phyloP scores from a whole-genome alignment of 1,284 basidiomycete genomes.

The Malassezia psittaci region DNA sequence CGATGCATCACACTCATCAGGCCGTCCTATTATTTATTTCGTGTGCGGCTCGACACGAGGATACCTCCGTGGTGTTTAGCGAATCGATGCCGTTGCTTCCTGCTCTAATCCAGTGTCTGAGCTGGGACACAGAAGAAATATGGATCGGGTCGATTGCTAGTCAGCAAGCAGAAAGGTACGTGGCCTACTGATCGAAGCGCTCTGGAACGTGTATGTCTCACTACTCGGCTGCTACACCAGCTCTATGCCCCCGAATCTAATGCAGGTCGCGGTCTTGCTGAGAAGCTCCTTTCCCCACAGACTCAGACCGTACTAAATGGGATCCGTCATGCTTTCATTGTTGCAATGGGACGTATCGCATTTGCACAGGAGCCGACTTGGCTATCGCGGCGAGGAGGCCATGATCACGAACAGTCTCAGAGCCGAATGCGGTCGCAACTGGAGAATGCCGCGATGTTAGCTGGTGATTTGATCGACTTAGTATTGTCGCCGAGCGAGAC shows the following conservation, averaged over 20 bases:
- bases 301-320: constrained; percentile 36
- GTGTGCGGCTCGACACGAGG: constrained; percentile 21
- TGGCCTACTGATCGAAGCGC: not conserved
- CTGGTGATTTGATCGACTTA: constrained; percentile 32
- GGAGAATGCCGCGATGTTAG: constrained; percentile 28
- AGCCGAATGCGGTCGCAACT: constrained; percentile 13
- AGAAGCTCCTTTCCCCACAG: constrained; percentile 27
- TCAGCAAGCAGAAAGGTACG: not conserved
- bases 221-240: constrained; percentile 26
- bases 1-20: constrained; percentile 22
- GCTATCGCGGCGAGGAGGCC: constrained; percentile 16
- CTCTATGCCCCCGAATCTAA: constrained; percentile 19
- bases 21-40: constrained; percentile 22
- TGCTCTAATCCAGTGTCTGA: constrained; percentile 27
- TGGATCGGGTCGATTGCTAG: constrained; percentile 14
- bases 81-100: constrained; percentile 29
- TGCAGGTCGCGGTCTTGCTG: constrained; percentile 10
- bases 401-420: not conserved
- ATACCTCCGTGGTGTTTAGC: constrained; percentile 25
- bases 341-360: constrained; percentile 28
- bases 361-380: constrained; percentile 35
- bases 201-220: constrained; percentile 29
- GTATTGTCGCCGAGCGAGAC: constrained; percentile 36
- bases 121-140: constrained; percentile 25
- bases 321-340: constrained; percentile 32